Evolutionary conservation across 495 filamentous ascomycete species (phyloP).

Genomic region (Paragyromitra xinjiangensis): DNA sequence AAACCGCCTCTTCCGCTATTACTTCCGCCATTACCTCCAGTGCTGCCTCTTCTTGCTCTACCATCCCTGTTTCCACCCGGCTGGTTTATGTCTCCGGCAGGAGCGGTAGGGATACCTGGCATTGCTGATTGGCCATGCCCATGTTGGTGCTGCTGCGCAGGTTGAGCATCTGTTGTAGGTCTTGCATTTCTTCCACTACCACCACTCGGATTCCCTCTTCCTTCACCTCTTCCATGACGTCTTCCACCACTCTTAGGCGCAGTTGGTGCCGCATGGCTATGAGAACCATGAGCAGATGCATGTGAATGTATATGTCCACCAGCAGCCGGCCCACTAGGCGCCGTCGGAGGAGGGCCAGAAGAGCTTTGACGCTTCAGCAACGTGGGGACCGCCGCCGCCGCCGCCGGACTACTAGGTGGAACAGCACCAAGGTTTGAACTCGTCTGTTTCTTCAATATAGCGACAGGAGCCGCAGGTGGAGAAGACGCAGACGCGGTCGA

Average conservation of each 20-base stretch:
- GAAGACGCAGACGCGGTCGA: constrained; percentile 50
- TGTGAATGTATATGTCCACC: not conserved
- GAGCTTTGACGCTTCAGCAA: constrained; percentile 48
- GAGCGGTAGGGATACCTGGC: constrained; percentile 41
- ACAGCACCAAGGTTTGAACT: constrained; percentile 2
- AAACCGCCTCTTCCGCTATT: constrained; percentile 34
- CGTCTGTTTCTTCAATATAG: constrained; percentile 60
- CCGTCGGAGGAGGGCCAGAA: constrained; percentile 47
- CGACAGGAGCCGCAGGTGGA: constrained; percentile 54
- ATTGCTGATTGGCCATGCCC: not conserved
- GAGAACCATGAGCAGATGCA: not conserved
- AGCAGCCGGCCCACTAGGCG: constrained; percentile 53
- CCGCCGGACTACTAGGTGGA: constrained; percentile 53
- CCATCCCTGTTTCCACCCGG: constrained; percentile 37
- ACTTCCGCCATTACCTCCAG: constrained; percentile 25
- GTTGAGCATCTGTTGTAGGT: not conserved
- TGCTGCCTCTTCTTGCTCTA: constrained; percentile 43
- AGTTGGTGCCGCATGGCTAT: constrained; percentile 26
- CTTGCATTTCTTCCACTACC: constrained; percentile 17
- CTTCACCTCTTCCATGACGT: constrained; percentile 45
- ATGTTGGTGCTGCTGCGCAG: constrained; percentile 9
- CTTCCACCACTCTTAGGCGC: constrained; percentile 42
- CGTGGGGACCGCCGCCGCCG: constrained; percentile 46
- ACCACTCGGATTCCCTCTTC: constrained; percentile 10
- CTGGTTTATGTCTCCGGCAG: constrained; percentile 35